Percentiles rank a stretch among this genome's conserved stretches.
These are phyloP conservation scores for Hypoxylon sp. DNA, from an alignment of 2,329 filamentous ascomycete genomes.

Conservation along the genomic window DNA sequence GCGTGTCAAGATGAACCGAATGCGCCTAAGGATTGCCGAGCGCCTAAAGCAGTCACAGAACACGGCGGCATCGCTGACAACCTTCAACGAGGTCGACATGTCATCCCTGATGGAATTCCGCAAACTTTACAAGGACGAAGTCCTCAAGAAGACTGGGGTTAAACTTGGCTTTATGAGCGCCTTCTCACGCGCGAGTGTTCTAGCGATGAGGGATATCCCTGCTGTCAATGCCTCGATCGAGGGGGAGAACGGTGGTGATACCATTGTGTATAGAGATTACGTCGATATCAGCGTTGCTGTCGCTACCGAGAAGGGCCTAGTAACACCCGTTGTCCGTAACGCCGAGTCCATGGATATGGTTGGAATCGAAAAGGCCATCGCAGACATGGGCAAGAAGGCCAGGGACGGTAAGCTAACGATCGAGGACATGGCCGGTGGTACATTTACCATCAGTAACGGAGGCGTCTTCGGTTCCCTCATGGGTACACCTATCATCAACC, in stretches of 20 bases:
- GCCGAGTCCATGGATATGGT: slow-evolving; percentile 90
- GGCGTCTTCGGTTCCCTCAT: slow-evolving; percentile 97
- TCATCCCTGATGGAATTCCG: slow-evolving; percentile 97
- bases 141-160: slow-evolving; percentile 95
- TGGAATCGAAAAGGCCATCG: slow-evolving; percentile 90
- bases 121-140: slow-evolving; percentile 96
- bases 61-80: slow-evolving; percentile 95
- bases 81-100: slow-evolving; percentile 99
- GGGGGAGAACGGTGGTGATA: slow-evolving; percentile 93
- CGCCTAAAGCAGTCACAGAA: slow-evolving; percentile 99
- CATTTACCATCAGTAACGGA: slow-evolving; percentile 97
- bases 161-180: slow-evolving; percentile 99
- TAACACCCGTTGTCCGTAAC: slow-evolving; percentile 96
- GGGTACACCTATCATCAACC: slow-evolving; percentile 98
- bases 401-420: slow-evolving; percentile 97
- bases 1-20: slow-evolving; percentile 99
- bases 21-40: slow-evolving; percentile 97
- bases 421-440: slow-evolving; percentile 98
- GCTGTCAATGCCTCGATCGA: slow-evolving; percentile 97
- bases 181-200: slow-evolving; percentile 88
- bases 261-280: slow-evolving; percentile 98
- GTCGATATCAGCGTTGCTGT: slow-evolving; percentile 98
- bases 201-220: slow-evolving; percentile 96
- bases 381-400: slow-evolving; percentile 96
- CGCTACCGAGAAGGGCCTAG: slow-evolving; percentile 95